These are phyloP conservation scores for Talaromyces sp. DNA, from an alignment of 2,329 filamentous ascomycete species.

Conservation along the genomic window DNA sequence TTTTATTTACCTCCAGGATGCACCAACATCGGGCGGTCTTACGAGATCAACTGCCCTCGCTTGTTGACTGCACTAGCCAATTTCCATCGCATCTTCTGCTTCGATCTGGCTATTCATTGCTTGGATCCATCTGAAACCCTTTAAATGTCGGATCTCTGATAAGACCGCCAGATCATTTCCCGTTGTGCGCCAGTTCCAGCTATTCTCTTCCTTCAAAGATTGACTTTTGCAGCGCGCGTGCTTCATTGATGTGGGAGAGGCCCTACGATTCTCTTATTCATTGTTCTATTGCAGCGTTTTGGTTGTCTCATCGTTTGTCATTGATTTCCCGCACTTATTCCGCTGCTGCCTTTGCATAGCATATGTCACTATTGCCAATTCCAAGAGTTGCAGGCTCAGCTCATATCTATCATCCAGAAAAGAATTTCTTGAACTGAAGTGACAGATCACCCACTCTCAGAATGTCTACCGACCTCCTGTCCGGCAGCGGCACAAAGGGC, in stretches of 20 bases:
- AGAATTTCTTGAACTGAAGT: background rate
- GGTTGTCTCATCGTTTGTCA: background rate
- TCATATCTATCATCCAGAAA: background rate
- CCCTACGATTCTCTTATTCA: background rate
- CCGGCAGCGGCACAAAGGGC: slow-evolving; percentile 35
- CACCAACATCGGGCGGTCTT: background rate
- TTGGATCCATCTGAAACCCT: background rate
- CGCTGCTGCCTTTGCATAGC: background rate
- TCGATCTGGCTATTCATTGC: background rate
- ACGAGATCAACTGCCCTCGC: background rate
- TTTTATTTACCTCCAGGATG: background rate
- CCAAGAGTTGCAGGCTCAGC: slow-evolving; percentile 6
- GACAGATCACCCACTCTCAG: background rate
- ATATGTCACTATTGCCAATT: background rate
- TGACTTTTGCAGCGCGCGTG: background rate
- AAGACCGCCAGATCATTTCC: slow-evolving; percentile 5
- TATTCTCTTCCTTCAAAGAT: background rate
- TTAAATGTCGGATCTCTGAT: background rate
- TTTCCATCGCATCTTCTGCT: background rate
- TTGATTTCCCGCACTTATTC: slow-evolving; percentile 4
- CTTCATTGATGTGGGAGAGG: background rate
- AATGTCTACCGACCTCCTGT: slow-evolving; percentile 29
- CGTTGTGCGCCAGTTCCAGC: background rate
- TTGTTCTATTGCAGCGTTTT: background rate
- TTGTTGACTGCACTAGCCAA: background rate